Evolutionary conservation across 306 rosid genomes (phyloP), one percentile per base, ranked within the genome.

Genomic region (Dalbergia cultrata): DNA sequence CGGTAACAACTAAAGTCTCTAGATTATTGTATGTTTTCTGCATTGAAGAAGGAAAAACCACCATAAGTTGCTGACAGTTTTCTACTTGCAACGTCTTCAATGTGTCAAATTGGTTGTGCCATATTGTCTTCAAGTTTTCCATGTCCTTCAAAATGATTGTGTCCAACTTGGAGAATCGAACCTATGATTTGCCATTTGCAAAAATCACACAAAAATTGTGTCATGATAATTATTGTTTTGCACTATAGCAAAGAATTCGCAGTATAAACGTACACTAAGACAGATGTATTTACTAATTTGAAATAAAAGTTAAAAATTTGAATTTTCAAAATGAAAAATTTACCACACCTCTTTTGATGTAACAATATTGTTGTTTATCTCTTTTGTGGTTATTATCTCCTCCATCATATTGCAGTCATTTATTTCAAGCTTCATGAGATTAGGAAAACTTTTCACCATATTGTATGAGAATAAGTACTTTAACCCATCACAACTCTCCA

Each of bases 381-480:
- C 52, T 47, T 47, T 5, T 3, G 50, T 21, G 4, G 54, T 12
- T 22, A 80, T 21, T 26, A 80, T 73, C 18, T 57, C 75, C 19
- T 81, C 76, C 69, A 81, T 54, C 22, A 34, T 31, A 6, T 9
- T 4, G 10, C 80, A 70, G 0, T 22, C 1, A 16, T n/a, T 9
- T 11, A 81, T 78, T 61, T 69, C 50, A 8, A 76, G 69, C 0
- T 4, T 9, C 18, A 61, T 26, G 34, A 82, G 72, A 3, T 39
- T 45, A 7, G 6, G 2, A 17, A 63, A 34, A 17, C 14, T 21
- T 17, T 18, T n/a, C 7, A 63, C 61, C 39, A 69, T 37, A 0
- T 41, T 14, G 17, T 13, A 58, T 17, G 78, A 57, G 44, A 74
- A 74, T 43, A 74, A 18, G 41, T 74, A 43, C 37, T 73, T 66